These are phyloP conservation scores for Harringtonia aguacate DNA, from an alignment of 2,329 filamentous ascomycete genomes.

Conservation along the genomic window DNA sequence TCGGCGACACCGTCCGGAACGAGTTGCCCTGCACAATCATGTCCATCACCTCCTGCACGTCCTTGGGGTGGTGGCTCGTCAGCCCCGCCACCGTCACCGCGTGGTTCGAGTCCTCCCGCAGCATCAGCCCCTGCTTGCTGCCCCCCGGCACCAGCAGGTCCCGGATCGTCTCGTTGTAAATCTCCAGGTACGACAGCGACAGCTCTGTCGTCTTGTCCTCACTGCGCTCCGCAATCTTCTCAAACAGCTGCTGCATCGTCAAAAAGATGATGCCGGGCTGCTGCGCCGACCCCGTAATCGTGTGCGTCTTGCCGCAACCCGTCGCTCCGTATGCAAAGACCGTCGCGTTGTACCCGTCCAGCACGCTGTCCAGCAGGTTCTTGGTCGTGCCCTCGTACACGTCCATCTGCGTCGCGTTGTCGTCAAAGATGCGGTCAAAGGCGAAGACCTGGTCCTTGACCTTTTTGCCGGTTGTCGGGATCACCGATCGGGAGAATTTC, in stretches of 20 bases:
- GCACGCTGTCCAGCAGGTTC: slow-evolving; percentile 80
- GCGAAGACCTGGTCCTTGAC: slow-evolving; percentile 97
- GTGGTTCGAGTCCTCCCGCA: slow-evolving; percentile 90
- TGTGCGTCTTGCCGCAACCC: slow-evolving; percentile 97
- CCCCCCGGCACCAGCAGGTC: slow-evolving; percentile 82
- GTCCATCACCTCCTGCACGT: slow-evolving; percentile 96
- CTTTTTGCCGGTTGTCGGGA: slow-evolving; percentile 70
- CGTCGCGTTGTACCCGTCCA: slow-evolving; percentile 97
- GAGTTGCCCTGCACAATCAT: slow-evolving; percentile 96
- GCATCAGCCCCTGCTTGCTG: slow-evolving; percentile 75
- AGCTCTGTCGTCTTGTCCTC: slow-evolving; percentile 84
- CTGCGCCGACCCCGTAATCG: slow-evolving; percentile 83
- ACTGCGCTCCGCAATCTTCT: slow-evolving; percentile 79
- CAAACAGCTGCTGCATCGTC: slow-evolving; percentile 98
- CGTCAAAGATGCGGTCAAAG: slow-evolving; percentile 95
- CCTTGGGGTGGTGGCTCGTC: slow-evolving; percentile 80
- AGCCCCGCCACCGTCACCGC: slow-evolving; percentile 84
- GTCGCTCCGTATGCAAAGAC: slow-evolving; percentile 98
- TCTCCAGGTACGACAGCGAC: slow-evolving; percentile 90
- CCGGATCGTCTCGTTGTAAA: slow-evolving; percentile 98
- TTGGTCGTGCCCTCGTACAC: slow-evolving; percentile 92
- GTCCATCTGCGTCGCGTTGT: slow-evolving; percentile 82
- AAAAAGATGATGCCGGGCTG: slow-evolving; percentile 97
- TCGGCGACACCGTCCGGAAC: slow-evolving; percentile 89
- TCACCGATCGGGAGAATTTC: slow-evolving; percentile 70